A percentile compares a stretch with the other conserved stretches of the same genome.
phyloP scores from a whole-genome alignment of 352 stramenopile genomes.

The Phytophthora sp. region DNA sequence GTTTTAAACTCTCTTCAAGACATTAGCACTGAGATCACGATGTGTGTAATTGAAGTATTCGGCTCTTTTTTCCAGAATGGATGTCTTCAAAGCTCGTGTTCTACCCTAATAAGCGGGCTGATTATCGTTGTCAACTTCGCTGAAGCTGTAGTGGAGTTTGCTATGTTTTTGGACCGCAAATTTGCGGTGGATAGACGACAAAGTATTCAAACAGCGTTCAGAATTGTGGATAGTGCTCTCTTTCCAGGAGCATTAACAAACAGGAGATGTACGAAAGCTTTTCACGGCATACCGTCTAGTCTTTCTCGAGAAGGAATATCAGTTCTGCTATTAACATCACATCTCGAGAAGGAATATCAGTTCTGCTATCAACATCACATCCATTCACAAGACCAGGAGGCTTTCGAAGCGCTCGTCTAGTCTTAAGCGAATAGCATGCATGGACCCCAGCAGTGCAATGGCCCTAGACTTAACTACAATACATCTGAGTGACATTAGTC shows the following conservation, averaged over 20 bases:
- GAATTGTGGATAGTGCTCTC: slow-evolving; percentile 25
- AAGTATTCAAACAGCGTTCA: slow-evolving; percentile 15
- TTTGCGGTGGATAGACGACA: slow-evolving; percentile 16
- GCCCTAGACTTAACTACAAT: too few species aligned
- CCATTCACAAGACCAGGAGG: too few species aligned
- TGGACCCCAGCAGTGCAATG: too few species aligned
- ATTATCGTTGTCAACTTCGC: slow-evolving; percentile 13
- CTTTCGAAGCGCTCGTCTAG: too few species aligned
- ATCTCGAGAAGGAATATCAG: too few species aligned
- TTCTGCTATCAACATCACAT: too few species aligned
- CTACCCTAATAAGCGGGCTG: background rate
- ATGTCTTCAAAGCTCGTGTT: slow-evolving; percentile 26
- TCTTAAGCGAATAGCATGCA: too few species aligned
- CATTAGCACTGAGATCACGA: slow-evolving; percentile 25
- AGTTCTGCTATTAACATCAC: too few species aligned
- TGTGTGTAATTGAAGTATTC: slow-evolving; percentile 33
- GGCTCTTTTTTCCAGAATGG: slow-evolving; percentile 34
- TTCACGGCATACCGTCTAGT: background rate
- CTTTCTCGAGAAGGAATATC: too few species aligned
- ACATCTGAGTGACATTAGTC: too few species aligned
- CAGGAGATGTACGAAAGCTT: background rate
- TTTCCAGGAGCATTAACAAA: slow-evolving; percentile 1
- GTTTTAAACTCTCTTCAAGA: slow-evolving; percentile 22
- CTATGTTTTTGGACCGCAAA: slow-evolving; percentile 21
- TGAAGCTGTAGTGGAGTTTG: slow-evolving; percentile 12